Evolutionary conservation across 345 rosid species (phyloP).

Genomic region (Sisymbrium irio): DNA sequence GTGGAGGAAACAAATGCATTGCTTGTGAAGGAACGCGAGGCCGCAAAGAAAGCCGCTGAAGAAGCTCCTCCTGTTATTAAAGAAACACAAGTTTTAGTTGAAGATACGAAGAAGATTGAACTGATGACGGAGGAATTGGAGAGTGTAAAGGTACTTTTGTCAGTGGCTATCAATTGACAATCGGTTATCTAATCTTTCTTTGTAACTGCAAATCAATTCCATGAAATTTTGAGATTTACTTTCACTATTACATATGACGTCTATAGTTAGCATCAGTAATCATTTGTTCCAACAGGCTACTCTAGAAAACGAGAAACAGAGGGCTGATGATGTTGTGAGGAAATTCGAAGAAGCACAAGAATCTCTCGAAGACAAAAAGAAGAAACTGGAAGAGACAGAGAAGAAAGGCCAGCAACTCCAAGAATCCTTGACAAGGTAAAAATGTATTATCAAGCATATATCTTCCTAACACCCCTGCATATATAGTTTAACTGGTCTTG

Average conservation of each 20-base stretch:
- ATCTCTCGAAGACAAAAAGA: constrained; percentile 45
- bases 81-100: constrained; percentile 63
- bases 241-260: constrained; percentile 1
- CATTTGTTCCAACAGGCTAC: constrained; percentile 37
- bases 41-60: constrained; percentile 48
- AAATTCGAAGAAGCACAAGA: constrained; percentile 54
- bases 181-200: neutral
- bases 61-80: constrained; percentile 57
- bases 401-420: constrained; percentile 65
- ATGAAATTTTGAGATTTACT: neutral
- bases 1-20: constrained; percentile 52
- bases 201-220: neutral
- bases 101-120: constrained; percentile 59
- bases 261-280: constrained; percentile 38
- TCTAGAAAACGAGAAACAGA: constrained; percentile 58
- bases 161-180: neutral
- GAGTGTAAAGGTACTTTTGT: constrained; percentile 47
- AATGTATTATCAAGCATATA: neutral
- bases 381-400: constrained; percentile 69
- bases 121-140: constrained; percentile 54
- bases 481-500: neutral
- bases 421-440: constrained; percentile 67
- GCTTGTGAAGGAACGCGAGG: constrained; percentile 53
- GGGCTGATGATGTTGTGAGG: constrained; percentile 54
- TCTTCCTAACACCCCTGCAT: neutral